Conservation (phyloP, 2,329 filamentous ascomycete genomes). For the Colletotrichum echinochloae region DNA sequence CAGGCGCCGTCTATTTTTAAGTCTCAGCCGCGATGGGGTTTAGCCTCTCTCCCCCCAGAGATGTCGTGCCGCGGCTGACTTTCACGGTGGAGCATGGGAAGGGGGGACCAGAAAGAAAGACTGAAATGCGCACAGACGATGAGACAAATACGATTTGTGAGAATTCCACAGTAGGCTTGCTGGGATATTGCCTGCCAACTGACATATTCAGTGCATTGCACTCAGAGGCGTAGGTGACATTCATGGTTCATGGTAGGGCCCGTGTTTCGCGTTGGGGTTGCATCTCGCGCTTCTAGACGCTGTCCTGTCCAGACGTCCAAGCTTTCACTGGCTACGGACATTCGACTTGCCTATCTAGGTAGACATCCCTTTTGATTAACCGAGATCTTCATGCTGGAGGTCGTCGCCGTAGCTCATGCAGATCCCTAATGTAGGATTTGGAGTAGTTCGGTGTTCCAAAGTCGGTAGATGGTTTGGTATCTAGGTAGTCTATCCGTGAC, state of each 20-base stretch:
- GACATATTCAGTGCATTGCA: conserved; percentile 20
- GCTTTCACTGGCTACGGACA: background rate
- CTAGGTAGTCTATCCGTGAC: conserved; percentile 37
- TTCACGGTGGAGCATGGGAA: conserved; percentile 9
- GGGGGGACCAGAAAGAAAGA: background rate
- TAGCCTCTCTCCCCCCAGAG: conserved; percentile 22
- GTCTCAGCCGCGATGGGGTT: conserved; percentile 23
- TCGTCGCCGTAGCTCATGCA: background rate
- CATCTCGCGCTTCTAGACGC: conserved; percentile 23
- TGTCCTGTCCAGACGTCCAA: conserved; percentile 13
- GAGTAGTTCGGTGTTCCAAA: conserved; percentile 20
- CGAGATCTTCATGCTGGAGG: background rate
- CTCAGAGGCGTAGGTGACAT: conserved; percentile 33
- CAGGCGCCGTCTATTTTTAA: conserved; percentile 21
- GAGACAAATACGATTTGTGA: conserved; percentile 20
- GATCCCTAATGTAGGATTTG: conserved; percentile 16
- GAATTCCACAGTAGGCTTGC: conserved; percentile 8
- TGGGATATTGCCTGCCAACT: conserved; percentile 4
- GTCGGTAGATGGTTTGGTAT: conserved; percentile 1
- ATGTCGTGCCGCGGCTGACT: conserved; percentile 10
- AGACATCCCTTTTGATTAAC: background rate
- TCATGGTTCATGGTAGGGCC: conserved; percentile 25
- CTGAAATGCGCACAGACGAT: conserved; percentile 36
- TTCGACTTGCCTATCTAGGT: background rate
- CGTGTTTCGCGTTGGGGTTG: conserved; percentile 34